Evolutionary conservation across 2,329 filamentous ascomycete genomes (phyloP).

Genomic region (Penicillium sp.): DNA sequence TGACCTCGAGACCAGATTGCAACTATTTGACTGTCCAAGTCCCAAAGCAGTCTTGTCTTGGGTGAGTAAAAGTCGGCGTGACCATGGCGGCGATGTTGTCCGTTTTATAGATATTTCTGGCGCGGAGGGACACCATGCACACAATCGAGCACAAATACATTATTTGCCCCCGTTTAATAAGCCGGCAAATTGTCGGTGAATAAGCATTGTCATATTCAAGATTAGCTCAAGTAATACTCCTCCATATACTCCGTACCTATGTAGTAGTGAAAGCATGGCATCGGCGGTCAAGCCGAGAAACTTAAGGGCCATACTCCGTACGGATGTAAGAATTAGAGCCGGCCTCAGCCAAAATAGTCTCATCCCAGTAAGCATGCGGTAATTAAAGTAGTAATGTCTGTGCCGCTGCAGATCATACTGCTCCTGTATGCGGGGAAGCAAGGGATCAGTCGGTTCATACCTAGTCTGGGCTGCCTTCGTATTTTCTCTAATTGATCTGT

Average conservation of each 20-base stretch:
- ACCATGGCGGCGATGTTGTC: neutral
- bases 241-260: too few species aligned
- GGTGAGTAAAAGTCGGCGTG: neutral
- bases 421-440: conserved; percentile 5
- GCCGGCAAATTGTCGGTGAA: neutral
- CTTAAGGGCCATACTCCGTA: neutral
- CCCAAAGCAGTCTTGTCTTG: too few species aligned
- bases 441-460: neutral
- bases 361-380: neutral
- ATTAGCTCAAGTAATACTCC: neutral
- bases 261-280: neutral
- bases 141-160: neutral
- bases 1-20: neutral
- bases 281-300: neutral
- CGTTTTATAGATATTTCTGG: conserved; percentile 1
- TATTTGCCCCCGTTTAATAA: neutral
- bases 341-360: neutral
- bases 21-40: too few species aligned
- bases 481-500: too few species aligned
- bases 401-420: neutral
- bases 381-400: neutral
- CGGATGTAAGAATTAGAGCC: neutral
- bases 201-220: neutral
- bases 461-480: too few species aligned
- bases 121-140: neutral